Evolutionary conservation across 345 rosid genomes (phyloP).

Genomic region (Durio zibethinus): DNA sequence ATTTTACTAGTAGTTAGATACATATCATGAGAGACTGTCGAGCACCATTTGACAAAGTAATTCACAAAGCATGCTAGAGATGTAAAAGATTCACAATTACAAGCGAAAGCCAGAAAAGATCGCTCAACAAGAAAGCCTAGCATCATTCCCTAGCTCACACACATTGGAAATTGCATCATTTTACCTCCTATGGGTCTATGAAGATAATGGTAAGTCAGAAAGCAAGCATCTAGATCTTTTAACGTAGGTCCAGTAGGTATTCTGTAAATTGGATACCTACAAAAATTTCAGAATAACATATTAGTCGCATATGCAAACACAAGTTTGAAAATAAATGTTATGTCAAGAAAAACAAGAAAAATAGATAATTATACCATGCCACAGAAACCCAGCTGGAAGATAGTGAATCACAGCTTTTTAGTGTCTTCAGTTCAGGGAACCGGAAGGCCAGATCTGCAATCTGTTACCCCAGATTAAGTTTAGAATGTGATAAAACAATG

Average conservation of each 20-base stretch:
- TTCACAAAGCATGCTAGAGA: neutral
- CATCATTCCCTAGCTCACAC: neutral
- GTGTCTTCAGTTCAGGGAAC: slow-evolving; percentile 60
- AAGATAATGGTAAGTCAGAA: slow-evolving; percentile 79
- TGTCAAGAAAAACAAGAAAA: neutral
- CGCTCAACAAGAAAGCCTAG: neutral
- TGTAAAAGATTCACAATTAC: neutral
- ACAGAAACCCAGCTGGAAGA: slow-evolving; percentile 89
- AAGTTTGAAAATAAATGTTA: neutral
- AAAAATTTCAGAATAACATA: slow-evolving; percentile 8
- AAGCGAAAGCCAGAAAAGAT: neutral
- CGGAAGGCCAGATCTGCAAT: slow-evolving; percentile 59
- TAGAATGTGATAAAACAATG: neutral
- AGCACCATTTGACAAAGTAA: neutral
- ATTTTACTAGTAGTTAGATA: neutral
- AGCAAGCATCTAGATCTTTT: slow-evolving; percentile 92
- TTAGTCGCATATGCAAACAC: slow-evolving; percentile 3
- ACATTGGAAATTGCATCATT: neutral
- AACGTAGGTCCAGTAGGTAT: slow-evolving; percentile 88
- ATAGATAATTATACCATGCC: slow-evolving; percentile 56
- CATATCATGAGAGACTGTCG: neutral
- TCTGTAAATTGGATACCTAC: slow-evolving; percentile 87
- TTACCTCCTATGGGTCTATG: slow-evolving; percentile 59
- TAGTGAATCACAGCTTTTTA: slow-evolving; percentile 69
- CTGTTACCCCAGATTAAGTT: slow-evolving; percentile 30